These are phyloP conservation scores for Neurospora sublineolata DNA, from an alignment of 495 filamentous ascomycete genomes.

Conservation along the genomic window DNA sequence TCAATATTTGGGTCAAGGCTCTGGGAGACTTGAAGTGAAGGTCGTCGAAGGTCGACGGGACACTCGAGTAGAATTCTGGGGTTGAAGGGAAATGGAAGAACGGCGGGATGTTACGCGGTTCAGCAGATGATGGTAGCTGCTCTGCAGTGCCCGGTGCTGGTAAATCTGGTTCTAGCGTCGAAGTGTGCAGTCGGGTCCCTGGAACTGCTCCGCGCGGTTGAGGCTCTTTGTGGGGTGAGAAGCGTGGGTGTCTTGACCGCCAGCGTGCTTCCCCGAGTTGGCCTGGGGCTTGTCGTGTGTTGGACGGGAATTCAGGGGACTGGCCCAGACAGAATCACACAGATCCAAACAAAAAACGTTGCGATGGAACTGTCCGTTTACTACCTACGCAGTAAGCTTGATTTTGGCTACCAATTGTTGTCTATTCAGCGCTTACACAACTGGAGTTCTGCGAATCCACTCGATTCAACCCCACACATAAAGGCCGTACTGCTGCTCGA, in stretches of 20 bases:
- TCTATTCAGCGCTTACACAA: not conserved
- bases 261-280: not conserved
- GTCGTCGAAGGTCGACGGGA: not conserved
- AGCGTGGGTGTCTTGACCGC: not conserved
- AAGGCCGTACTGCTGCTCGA: not conserved
- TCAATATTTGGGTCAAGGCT: not conserved
- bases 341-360: not conserved
- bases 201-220: not conserved
- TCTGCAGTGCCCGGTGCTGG: not conserved
- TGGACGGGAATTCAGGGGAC: not conserved
- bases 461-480: not conserved
- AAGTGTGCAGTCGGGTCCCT: not conserved
- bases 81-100: not conserved
- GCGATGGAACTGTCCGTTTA: not conserved
- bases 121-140: not conserved
- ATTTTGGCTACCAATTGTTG: not conserved
- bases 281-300: not conserved
- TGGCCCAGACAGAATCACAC: not conserved
- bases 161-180: not conserved
- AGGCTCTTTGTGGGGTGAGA: not conserved
- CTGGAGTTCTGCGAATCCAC: not conserved
- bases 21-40: not conserved
- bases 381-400: too few species aligned
- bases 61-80: not conserved
- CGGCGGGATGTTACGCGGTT: not conserved